These are phyloP conservation scores for Trichoderma endophyticum DNA, from an alignment of 2,329 filamentous ascomycete genomes.

Conservation along the genomic window DNA sequence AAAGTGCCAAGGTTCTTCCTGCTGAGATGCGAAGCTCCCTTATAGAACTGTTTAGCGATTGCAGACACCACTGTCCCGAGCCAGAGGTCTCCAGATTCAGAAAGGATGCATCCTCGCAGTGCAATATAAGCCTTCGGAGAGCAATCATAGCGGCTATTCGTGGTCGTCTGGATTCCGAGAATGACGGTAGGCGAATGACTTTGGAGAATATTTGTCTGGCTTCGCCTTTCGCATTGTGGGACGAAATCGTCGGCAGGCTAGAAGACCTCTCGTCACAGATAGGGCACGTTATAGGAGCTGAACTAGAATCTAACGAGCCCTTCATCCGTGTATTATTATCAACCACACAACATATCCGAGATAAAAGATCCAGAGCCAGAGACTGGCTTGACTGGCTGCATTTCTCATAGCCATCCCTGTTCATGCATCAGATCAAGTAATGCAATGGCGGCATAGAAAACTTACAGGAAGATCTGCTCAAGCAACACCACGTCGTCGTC, in stretches of 20 bases:
- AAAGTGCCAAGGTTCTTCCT: constrained; percentile 64
- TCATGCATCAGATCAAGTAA: constrained; percentile 22
- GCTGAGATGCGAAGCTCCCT: constrained; percentile 82
- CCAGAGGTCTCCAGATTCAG: constrained; percentile 65
- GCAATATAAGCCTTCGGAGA: constrained; percentile 65
- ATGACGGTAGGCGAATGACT: constrained; percentile 44
- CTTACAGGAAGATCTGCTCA: constrained; percentile 47
- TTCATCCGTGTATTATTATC: constrained; percentile 3
- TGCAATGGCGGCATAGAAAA: constrained; percentile 20
- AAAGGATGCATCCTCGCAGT: constrained; percentile 57
- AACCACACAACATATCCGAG: constrained; percentile 42
- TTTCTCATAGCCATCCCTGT: constrained; percentile 41
- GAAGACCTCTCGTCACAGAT: constrained; percentile 26
- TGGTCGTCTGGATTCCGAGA: constrained; percentile 54
- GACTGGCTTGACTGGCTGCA: constrained; percentile 50
- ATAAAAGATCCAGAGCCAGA: constrained; percentile 52
- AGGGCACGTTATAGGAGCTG: constrained; percentile 22
- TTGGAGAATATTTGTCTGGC: constrained; percentile 46
- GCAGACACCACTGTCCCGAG: constrained; percentile 76
- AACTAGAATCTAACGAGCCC: background rate
- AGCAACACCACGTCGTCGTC: constrained; percentile 30
- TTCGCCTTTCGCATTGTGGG: constrained; percentile 30
- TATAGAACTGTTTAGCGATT: constrained; percentile 76
- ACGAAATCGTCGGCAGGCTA: background rate
- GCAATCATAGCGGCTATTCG: constrained; percentile 70